Conservation (phyloP, 2,329 filamentous ascomycete genomes). For the Metarhizium album region DNA sequence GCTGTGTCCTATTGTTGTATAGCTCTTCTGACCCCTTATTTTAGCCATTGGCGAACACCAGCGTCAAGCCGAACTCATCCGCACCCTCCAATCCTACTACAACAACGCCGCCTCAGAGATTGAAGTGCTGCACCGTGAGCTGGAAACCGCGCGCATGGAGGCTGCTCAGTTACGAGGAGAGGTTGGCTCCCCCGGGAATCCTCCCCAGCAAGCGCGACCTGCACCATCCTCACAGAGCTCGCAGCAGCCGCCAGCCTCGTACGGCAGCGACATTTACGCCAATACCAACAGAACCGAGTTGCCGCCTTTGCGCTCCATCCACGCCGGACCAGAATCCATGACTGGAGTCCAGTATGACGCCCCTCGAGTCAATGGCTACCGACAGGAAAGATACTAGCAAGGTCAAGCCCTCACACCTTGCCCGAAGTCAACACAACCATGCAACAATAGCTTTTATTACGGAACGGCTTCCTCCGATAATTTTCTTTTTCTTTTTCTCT, state of each 20-base stretch:
- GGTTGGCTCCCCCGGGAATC: constrained; percentile 12
- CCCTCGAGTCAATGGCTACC: constrained; percentile 36
- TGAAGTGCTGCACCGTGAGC: constrained; percentile 38
- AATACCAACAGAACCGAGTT: constrained; percentile 35
- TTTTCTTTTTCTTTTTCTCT: constrained; percentile 1
- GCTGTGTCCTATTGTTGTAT: neutral
- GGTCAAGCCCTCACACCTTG: neutral
- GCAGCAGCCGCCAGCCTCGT: constrained; percentile 9
- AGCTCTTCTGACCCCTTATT: neutral
- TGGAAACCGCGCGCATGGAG: constrained; percentile 36
- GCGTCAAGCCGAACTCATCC: constrained; percentile 39
- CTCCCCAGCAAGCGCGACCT: constrained; percentile 15
- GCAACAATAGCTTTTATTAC: neutral
- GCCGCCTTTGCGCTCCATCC: constrained; percentile 45
- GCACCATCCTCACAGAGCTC: constrained; percentile 9
- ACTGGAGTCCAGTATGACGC: constrained; percentile 54
- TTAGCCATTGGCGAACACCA: constrained; percentile 52
- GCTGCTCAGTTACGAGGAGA: constrained; percentile 34
- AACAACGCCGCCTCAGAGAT: constrained; percentile 31
- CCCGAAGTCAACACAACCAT: neutral
- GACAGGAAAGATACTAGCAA: constrained; percentile 26
- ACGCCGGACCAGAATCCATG: constrained; percentile 48
- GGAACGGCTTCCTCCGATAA: neutral
- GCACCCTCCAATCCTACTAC: constrained; percentile 34
- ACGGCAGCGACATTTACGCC: constrained; percentile 21